Base-by-base conservation (phyloP, 768 basidiomycete genomes). In the Candolleomyces efflorescens region DNA sequence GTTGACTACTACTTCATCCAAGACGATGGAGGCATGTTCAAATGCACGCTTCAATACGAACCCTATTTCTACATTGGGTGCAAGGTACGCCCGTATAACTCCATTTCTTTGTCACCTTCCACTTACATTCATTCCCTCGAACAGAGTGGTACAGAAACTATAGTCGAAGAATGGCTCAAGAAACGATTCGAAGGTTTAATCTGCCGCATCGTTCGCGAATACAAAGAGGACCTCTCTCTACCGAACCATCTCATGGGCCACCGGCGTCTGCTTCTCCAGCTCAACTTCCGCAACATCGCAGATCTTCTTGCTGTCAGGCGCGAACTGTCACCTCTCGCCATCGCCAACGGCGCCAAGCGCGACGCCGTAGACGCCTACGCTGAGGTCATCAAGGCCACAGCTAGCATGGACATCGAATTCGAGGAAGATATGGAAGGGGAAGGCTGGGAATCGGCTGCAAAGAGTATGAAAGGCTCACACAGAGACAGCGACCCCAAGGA, bases 241-340 rank as follows among this genome's bases (percentile, higher is more conserved):
- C 97, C 97, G 1, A 99, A 99, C 68, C 97, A 99, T 68, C 82
- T 99, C 11, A 85, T 98, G 79, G 94, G 94, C n/a, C 90, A 97
- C 66, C 87, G 85, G 24, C 85, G 92, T 26, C 81, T 94, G 18
- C 95, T 89, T 65, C 85, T 98, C 46, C 90, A 92, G 64, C 81
- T 98, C 1, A 86, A 82, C 65, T 99, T 98, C 71, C 82, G 90
- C 54, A 98, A 98, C 67, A 88, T 97, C n/a, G 85, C 88, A 1
- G 96, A 98, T 67, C 85, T 99, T 7, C 83, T 97, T 54, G 66
- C 83, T 1, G 92, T 98, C 36, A 82, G 94, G 58, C 84, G 93
- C 51, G 96, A 98, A 32, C 73, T 99, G 39, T 79, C 92, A 46
- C 95, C 97, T 1, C 81, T 98, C 43, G 96, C 94, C 1, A 82